Percentiles rank a stretch among this genome's conserved stretches.
Conservation (phyloP, 2,329 filamentous ascomycete genomes). For the Alternaria alternata region DNA sequence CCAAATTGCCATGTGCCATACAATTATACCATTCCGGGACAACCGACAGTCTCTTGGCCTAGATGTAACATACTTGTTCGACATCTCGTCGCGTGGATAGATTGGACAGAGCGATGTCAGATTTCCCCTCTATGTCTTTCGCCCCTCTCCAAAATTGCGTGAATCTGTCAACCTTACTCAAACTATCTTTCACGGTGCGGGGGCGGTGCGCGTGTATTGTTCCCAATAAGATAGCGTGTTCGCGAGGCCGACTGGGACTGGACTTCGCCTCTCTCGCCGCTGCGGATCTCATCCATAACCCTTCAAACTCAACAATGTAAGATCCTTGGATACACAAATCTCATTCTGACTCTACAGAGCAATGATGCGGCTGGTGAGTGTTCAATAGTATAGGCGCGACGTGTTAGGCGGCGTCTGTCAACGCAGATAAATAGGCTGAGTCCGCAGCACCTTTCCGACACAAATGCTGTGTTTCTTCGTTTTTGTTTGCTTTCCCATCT, state of each 20-base stretch:
- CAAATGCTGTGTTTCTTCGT: conserved; percentile 23
- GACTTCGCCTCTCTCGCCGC: conserved; percentile 5
- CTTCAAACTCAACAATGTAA: conserved; percentile 6
- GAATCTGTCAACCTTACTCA: conserved; percentile 3
- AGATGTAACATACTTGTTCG: conserved; percentile 11
- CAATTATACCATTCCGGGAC: neutral
- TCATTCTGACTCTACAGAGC: neutral
- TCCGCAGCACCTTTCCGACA: conserved; percentile 18
- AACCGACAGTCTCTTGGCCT: conserved; percentile 9
- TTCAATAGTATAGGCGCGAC: conserved; percentile 16
- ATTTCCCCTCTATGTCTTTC: conserved; percentile 4
- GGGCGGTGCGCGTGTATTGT: conserved; percentile 10
- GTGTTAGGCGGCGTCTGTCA: conserved; percentile 4
- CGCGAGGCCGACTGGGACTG: conserved; percentile 4
- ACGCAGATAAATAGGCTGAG: conserved; percentile 16
- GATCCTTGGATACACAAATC: neutral
- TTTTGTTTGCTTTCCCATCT: conserved; percentile 17
- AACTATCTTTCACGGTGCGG: conserved; percentile 7
- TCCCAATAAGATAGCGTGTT: conserved; percentile 15
- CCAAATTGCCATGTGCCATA: conserved; percentile 13
- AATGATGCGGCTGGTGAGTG: conserved; percentile 6
- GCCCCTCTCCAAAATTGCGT: conserved; percentile 8
- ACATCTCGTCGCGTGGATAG: conserved; percentile 17
- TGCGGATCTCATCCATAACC: neutral
- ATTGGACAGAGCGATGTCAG: conserved; percentile 15